Percentiles rank a stretch among this genome's conserved stretches.
Conservation (phyloP, 2,329 filamentous ascomycete genomes). For the Ophiostoma tasmaniense region DNA sequence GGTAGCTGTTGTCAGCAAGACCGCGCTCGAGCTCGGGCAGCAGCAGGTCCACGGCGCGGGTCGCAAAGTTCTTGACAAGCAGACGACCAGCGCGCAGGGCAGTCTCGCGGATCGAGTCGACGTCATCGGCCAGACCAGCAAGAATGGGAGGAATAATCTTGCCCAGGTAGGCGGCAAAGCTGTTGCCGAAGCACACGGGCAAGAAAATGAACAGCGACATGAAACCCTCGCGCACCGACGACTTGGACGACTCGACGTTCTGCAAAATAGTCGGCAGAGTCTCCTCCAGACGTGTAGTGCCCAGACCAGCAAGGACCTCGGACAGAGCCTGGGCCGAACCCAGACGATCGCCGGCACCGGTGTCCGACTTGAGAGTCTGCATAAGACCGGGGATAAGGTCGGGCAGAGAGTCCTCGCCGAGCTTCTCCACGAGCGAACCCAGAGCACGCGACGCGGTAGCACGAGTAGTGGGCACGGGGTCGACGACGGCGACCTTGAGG, state of each 20-base stretch:
- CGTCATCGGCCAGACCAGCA: constrained; percentile 85
- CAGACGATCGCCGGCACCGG: constrained; percentile 88
- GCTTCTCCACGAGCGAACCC: constrained; percentile 93
- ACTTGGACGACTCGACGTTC: constrained; percentile 85
- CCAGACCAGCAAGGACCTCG: constrained; percentile 90
- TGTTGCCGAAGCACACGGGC: constrained; percentile 97
- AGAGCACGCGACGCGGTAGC: constrained; percentile 93
- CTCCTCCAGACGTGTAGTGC: constrained; percentile 86
- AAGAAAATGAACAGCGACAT: constrained; percentile 99
- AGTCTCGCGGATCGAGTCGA: constrained; percentile 96
- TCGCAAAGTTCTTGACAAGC: constrained; percentile 96
- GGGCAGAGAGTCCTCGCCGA: constrained; percentile 91
- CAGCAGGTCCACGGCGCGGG: constrained; percentile 85
- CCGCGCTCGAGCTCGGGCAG: constrained; percentile 92
- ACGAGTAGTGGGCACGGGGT: constrained; percentile 91
- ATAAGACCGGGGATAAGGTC: constrained; percentile 97
- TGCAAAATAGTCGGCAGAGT: constrained; percentile 92
- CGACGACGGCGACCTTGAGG: constrained; percentile 78
- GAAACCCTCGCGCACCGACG: constrained; percentile 91
- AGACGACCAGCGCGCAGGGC: constrained; percentile 86
- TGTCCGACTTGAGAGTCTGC: constrained; percentile 95
- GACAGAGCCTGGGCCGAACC: constrained; percentile 94
- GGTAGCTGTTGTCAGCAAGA: constrained; percentile 93
- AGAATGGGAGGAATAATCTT: constrained; percentile 94
- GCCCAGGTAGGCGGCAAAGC: constrained; percentile 90